A percentile compares a stretch with the other conserved stretches of the same genome.
phyloP scores from a whole-genome alignment of 441 rosid genomes.

The Geranium incanum region DNA sequence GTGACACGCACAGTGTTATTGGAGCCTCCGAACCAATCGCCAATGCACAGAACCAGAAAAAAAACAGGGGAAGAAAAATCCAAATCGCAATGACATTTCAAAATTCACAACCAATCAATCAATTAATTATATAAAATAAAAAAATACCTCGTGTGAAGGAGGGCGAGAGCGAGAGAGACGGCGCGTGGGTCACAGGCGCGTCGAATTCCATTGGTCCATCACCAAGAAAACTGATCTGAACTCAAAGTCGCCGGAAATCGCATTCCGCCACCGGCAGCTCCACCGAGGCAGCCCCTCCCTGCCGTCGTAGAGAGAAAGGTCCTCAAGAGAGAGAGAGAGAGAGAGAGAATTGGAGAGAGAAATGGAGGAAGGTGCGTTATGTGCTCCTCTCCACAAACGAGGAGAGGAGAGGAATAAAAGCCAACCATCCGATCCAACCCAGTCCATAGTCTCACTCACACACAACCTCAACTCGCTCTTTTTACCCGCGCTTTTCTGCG shows the following conservation, averaged over 20 bases:
- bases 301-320: constrained; percentile 7
- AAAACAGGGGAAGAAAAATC: constrained; percentile 1
- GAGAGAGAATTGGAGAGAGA: constrained; percentile 19
- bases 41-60: not conserved
- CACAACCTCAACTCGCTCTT: not conserved
- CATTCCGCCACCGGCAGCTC: constrained; percentile 29
- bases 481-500: constrained; percentile 22
- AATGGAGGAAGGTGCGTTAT: constrained; percentile 23
- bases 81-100: not conserved
- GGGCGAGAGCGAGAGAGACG: constrained; percentile 45
- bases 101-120: not conserved
- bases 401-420: constrained; percentile 25
- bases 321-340: constrained; percentile 15
- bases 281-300: constrained; percentile 1
- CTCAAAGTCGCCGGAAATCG: constrained; percentile 25
- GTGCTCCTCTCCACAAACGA: constrained; percentile 54
- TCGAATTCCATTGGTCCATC: constrained; percentile 65
- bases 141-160: constrained; percentile 41
- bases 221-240: constrained; percentile 20
- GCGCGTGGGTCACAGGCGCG: constrained; percentile 33
- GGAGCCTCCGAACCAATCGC: not conserved
- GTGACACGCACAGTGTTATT: not conserved
- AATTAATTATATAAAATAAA: not conserved
- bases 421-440: constrained; percentile 27
- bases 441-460: constrained; percentile 12